Evolutionary conservation across 1,284 basidiomycete species (phyloP).

Genomic region (Sporisorium exsertum): DNA sequence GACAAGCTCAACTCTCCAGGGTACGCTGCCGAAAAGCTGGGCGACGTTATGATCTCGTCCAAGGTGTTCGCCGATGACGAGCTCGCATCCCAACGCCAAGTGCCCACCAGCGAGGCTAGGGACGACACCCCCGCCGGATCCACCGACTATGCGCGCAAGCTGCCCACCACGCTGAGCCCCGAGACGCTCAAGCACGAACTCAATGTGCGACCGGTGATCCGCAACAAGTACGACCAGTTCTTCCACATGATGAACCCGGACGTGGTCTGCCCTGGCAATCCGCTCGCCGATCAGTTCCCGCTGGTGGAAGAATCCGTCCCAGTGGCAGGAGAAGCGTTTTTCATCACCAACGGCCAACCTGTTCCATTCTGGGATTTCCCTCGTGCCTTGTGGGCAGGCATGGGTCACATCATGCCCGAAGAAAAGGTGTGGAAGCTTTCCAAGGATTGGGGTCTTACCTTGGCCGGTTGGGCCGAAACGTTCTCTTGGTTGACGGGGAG

Average conservation of each 20-base stretch:
- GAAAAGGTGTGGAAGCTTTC: slow-evolving; percentile 57
- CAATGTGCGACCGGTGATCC: slow-evolving; percentile 75
- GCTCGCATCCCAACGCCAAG: slow-evolving; percentile 33
- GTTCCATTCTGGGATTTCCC: slow-evolving; percentile 96
- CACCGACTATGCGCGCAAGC: slow-evolving; percentile 60
- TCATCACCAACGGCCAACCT: slow-evolving; percentile 97
- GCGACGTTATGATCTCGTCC: slow-evolving; percentile 42
- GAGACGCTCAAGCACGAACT: slow-evolving; percentile 74
- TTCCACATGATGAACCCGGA: slow-evolving; percentile 66
- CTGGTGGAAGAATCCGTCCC: slow-evolving; percentile 73
- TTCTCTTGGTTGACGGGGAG: slow-evolving; percentile 81
- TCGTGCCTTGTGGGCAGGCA: slow-evolving; percentile 81
- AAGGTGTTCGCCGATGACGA: slow-evolving; percentile 50
- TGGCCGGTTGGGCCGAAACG: slow-evolving; percentile 75
- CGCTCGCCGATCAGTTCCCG: slow-evolving; percentile 58
- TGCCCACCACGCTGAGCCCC: slow-evolving; percentile 54
- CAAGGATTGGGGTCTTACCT: slow-evolving; percentile 50
- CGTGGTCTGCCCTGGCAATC: slow-evolving; percentile 53
- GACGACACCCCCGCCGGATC: slow-evolving; percentile 56
- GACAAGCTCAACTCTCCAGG: slow-evolving; percentile 76
- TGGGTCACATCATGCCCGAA: slow-evolving; percentile 52
- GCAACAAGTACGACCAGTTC: slow-evolving; percentile 77
- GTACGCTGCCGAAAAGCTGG: slow-evolving; percentile 69
- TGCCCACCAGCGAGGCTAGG: slow-evolving; percentile 60
- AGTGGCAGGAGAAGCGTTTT: slow-evolving; percentile 93